These are phyloP conservation scores for Blepharisma undulans DNA, from an alignment of 169 alveolate genomes.

Conservation along the genomic window DNA sequence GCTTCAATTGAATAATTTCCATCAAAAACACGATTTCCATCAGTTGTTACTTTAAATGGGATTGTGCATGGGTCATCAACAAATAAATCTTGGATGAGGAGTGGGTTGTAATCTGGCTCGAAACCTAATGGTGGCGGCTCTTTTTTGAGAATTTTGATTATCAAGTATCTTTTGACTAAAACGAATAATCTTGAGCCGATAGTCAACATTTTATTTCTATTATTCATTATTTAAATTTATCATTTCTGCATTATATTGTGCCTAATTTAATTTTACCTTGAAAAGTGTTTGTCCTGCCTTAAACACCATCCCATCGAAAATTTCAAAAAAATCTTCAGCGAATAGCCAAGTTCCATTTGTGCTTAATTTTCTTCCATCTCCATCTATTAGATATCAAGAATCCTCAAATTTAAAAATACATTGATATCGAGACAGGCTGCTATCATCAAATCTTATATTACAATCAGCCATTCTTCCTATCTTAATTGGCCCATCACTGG, in stretches of 20 bases:
- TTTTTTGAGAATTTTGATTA: not conserved
- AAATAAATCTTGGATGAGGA: not conserved
- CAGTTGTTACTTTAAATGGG: not conserved
- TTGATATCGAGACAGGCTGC: conserved; percentile 50
- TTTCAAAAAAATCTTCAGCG: conserved; percentile 60
- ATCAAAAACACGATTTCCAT: not conserved
- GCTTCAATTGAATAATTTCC: not conserved
- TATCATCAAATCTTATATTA: conserved; percentile 53
- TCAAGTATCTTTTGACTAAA: not conserved
- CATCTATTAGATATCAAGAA: conserved; percentile 71
- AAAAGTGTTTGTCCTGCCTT: conserved; percentile 63
- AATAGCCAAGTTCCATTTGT: conserved; percentile 82
- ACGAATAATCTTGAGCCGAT: not conserved
- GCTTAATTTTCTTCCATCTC: conserved; percentile 58
- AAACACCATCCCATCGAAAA: conserved; percentile 66
- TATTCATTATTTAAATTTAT: not conserved
- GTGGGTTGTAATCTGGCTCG: not conserved
- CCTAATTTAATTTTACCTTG: conserved; percentile 9
- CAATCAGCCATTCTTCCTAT: conserved; percentile 65
- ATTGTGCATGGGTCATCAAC: conserved; percentile 10
- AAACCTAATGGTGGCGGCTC: not conserved
- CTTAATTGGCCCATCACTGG: conserved; percentile 37
- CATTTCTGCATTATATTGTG: not conserved
- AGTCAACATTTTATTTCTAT: not conserved
- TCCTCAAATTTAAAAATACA: conserved; percentile 50